Base-by-base conservation (phyloP, 768 basidiomycete genomes). In the Suillus tomentosus region DNA sequence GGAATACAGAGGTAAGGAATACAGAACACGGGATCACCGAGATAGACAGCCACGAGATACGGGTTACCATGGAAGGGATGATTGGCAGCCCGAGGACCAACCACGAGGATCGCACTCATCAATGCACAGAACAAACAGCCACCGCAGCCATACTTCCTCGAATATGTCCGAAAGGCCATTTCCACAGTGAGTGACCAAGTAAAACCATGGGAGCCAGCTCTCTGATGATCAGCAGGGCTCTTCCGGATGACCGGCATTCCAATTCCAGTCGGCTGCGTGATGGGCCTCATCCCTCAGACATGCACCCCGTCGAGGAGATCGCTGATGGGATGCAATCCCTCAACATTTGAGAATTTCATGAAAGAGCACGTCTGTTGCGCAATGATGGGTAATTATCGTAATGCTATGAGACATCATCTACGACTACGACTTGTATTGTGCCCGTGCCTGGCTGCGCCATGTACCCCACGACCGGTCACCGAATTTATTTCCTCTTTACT, bases 401-500 rank as follows among this genome's bases (percentile, higher is more conserved):
- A 59, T 60, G 17, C 27, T 65, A 55, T 9, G 5, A 36, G 53
- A 57, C 58, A 70, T 59, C 36, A 66, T 37, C 27, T 63, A n/a
- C 63, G 65, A 54, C 43, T 45, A 34, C 54, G 62, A 22, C 8
- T 39, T 24, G 39, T 40, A 40, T 57, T 57, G 39, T 24, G 56
- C 56, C 40, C 40, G 5, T 40, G 13, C 56, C 42, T 66, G 50
- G 42, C 54, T 42, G 57, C 17, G 17, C 40, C 57, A 58, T 27
- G 39, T n/a, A 37, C 40, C 17, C 55, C 59, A 42, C 63, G 60
- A 47, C 77, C 75, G 14, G 74, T 71, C 51, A 79, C 79, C 5
- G 75, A 70, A 9, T 65, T 72, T 47, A 94, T 83, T 34, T 95
- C 93, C 34, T 82, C 79, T 67, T 74, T 80, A 65, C 84, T 85